phyloP scores from a whole-genome alignment of 495 filamentous ascomycete genomes.

The Lepraria neglecta region DNA sequence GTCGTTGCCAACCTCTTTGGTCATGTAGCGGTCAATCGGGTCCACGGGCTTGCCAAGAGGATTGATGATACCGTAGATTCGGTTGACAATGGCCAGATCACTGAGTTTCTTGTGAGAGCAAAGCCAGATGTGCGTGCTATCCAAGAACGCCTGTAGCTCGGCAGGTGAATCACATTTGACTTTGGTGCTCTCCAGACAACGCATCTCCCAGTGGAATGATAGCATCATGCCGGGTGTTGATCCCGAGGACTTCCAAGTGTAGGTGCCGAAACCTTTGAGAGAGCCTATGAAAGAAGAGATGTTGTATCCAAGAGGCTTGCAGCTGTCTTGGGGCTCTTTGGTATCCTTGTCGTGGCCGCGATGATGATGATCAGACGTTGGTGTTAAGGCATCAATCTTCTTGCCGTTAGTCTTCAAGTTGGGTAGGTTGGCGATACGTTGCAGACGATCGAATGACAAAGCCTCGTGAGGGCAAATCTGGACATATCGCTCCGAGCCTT shows the following conservation, averaged over 20 bases:
- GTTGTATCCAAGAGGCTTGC: slow-evolving; percentile 1
- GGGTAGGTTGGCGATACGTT: background rate
- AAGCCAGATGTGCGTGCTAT: slow-evolving; percentile 5
- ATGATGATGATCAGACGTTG: slow-evolving; percentile 3
- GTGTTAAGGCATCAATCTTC: slow-evolving; percentile 9
- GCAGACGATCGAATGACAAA: slow-evolving; percentile 1
- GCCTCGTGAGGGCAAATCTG: slow-evolving; percentile 13
- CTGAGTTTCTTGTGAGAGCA: slow-evolving; percentile 12
- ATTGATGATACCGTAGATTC: slow-evolving; percentile 12
- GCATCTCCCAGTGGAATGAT: slow-evolving; percentile 14
- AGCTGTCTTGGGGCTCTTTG: background rate
- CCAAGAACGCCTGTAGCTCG: slow-evolving; percentile 6
- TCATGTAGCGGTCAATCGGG: slow-evolving; percentile 2
- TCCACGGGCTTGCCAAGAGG: background rate
- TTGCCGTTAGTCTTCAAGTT: background rate
- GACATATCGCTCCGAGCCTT: background rate
- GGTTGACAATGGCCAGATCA: slow-evolving; percentile 7
- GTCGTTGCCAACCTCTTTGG: background rate
- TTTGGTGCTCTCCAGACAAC: background rate
- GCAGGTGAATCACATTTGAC: slow-evolving; percentile 1
- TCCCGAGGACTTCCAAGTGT: background rate
- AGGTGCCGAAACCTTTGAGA: slow-evolving; percentile 14
- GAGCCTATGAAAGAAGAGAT: background rate
- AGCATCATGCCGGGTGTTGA: background rate
- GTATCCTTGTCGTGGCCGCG: background rate